A percentile compares a stretch with the other conserved stretches of the same genome.
Evolutionary conservation across 2,329 filamentous ascomycete species (phyloP).

Genomic region (Colletotrichum filicis): DNA sequence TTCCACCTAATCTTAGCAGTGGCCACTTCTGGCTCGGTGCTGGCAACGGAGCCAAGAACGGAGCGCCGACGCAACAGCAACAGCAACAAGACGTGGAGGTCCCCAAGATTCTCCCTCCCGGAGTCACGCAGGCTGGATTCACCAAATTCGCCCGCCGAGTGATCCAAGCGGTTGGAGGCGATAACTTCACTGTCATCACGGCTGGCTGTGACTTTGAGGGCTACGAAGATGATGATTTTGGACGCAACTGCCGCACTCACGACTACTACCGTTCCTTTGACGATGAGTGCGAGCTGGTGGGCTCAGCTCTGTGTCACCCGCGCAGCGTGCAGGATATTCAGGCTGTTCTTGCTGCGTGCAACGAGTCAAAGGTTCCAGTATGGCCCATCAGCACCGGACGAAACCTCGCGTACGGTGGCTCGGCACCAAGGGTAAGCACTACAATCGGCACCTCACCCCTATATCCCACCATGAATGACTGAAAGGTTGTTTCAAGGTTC

Average conservation of each 20-base stretch:
- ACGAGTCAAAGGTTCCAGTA: slow-evolving; percentile 56
- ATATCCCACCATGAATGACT: too few relatives aligned
- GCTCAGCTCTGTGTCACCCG: slow-evolving; percentile 19
- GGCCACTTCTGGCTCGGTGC: slow-evolving; percentile 22
- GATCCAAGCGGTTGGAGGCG: too few relatives aligned
- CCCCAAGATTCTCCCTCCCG: background rate
- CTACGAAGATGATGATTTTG: slow-evolving; percentile 26
- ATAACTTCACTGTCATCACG: slow-evolving; percentile 16
- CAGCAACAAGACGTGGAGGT: background rate
- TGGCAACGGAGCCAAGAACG: background rate
- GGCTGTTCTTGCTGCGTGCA: slow-evolving; percentile 50
- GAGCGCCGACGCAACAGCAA: background rate
- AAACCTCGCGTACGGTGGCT: slow-evolving; percentile 65
- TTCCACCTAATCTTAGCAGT: background rate
- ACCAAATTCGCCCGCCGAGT: too few relatives aligned
- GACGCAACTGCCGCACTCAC: slow-evolving; percentile 24
- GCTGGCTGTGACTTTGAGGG: background rate
- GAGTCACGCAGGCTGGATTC: too few relatives aligned
- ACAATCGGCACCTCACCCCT: too few relatives aligned
- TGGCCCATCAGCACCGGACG: slow-evolving; percentile 62
- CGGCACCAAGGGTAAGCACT: slow-evolving; percentile 53
- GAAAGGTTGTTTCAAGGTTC: slow-evolving; percentile 42
- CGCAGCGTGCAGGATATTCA: slow-evolving; percentile 49
- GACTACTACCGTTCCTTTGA: slow-evolving; percentile 31
- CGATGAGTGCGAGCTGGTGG: slow-evolving; percentile 19